Evolutionary conservation across 371 early-diverging fungal genomes (phyloP).

Genomic region (Basidiobolus meristosporus): DNA sequence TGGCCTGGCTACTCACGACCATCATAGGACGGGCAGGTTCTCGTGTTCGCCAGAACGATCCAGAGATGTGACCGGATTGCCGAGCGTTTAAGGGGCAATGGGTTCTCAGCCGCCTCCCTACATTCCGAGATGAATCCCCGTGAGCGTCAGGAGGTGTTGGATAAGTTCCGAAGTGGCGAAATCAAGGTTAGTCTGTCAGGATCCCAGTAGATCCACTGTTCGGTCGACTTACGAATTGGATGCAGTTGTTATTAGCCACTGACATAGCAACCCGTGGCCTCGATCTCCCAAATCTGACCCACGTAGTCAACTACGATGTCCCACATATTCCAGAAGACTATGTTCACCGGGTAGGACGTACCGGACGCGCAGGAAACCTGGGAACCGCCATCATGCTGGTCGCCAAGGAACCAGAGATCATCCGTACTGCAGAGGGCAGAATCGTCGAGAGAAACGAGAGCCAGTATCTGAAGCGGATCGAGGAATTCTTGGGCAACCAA

Average conservation of each 20-base stretch:
- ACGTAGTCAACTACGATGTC: constrained; percentile 97
- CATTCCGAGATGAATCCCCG: not conserved
- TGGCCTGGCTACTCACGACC: not conserved
- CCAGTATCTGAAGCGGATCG: not conserved
- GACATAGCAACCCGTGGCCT: constrained; percentile 98
- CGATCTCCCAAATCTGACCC: constrained; percentile 89
- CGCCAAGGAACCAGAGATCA: constrained; percentile 7
- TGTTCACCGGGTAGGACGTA: constrained; percentile 95
- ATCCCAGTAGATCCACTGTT: not conserved
- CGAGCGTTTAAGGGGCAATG: not conserved
- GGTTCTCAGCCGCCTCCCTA: not conserved
- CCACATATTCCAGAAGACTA: constrained; percentile 93
- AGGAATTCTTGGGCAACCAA: not conserved
- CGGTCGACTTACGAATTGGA: not conserved
- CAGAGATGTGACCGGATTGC: not conserved
- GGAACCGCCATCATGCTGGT: constrained; percentile 94
- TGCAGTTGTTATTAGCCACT: constrained; percentile 48
- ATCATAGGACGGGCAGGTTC: not conserved
- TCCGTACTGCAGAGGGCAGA: not conserved
- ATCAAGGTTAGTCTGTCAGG: not conserved
- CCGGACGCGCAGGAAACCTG: constrained; percentile 91
- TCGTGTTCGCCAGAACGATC: constrained; percentile 1
- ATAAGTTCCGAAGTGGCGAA: not conserved
- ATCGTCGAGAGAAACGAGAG: not conserved
- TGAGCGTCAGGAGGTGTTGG: not conserved